Conservation (phyloP, 116 monocot genomes). For the Trichopus zeylanicus region DNA sequence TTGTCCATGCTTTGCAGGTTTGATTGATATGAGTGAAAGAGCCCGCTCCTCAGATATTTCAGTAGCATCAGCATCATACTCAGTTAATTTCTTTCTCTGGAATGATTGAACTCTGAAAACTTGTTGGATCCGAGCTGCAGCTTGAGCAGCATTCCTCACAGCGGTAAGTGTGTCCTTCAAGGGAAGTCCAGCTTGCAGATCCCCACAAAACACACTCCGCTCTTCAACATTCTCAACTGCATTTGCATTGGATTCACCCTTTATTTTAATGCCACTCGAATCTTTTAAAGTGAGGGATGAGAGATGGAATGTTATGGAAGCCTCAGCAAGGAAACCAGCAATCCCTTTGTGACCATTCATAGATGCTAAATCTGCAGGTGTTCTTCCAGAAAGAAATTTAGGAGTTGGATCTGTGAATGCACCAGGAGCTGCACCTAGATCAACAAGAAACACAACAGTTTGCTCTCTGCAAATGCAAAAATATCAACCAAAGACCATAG, state of each 20-base stretch:
- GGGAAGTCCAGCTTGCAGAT: conserved; percentile 34
- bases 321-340: conserved; percentile 92
- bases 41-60: conserved; percentile 63
- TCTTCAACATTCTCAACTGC: conserved; percentile 24
- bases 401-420: conserved; percentile 86
- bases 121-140: conserved; percentile 94
- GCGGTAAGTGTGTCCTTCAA: conserved; percentile 71
- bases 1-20: conserved; percentile 30
- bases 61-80: conserved; percentile 39
- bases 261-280: conserved; percentile 12
- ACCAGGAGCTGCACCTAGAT: conserved; percentile 69
- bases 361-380: conserved; percentile 94
- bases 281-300: conserved; percentile 70
- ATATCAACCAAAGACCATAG: not conserved
- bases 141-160: conserved; percentile 79
- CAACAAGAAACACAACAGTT: conserved; percentile 55
- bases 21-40: conserved; percentile 56
- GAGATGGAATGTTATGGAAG: conserved; percentile 80
- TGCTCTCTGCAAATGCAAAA: conserved; percentile 51
- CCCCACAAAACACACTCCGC: conserved; percentile 14
- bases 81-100: conserved; percentile 62
- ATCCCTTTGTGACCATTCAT: conserved; percentile 96
- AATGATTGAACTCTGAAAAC: conserved; percentile 88
- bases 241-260: conserved; percentile 16
- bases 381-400: conserved; percentile 78